Evolutionary conservation across 2,329 filamentous ascomycete genomes (phyloP).

Genomic region (Tolypocladium pustulatum): DNA sequence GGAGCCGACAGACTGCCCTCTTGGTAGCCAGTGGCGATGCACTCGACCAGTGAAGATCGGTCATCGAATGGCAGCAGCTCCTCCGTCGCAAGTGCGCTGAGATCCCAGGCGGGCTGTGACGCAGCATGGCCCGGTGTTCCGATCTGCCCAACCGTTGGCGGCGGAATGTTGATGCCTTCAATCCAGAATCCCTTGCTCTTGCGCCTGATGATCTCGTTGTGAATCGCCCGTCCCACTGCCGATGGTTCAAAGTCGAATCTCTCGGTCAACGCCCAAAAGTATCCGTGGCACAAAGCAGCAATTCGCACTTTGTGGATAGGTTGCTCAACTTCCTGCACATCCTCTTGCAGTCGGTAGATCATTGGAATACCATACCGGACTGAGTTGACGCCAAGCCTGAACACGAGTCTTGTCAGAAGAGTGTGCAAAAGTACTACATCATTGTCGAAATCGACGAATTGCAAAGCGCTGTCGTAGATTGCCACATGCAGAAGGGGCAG

Average conservation of each 20-base stretch:
- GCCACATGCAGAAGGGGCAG: constrained; percentile 74
- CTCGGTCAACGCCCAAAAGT: constrained; percentile 71
- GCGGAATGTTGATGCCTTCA: constrained; percentile 60
- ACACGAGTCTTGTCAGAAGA: constrained; percentile 62
- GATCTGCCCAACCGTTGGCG: constrained; percentile 52
- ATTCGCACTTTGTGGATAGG: constrained; percentile 66
- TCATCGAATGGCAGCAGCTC: constrained; percentile 67
- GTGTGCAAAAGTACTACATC: constrained; percentile 71
- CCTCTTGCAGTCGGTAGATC: constrained; percentile 80
- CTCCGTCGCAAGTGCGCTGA: constrained; percentile 48
- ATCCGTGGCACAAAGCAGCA: constrained; percentile 78
- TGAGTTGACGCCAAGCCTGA: constrained; percentile 73
- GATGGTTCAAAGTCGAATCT: constrained; percentile 68
- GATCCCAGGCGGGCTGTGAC: constrained; percentile 34
- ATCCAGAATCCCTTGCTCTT: constrained; percentile 72
- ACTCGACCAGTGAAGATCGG: constrained; percentile 59
- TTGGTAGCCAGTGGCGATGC: constrained; percentile 63
- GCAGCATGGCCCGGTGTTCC: constrained; percentile 37
- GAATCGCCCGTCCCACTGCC: constrained; percentile 57
- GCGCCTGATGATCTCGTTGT: constrained; percentile 65
- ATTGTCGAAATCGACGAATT: constrained; percentile 59
- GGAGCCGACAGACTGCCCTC: constrained; percentile 52
- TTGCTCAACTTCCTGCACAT: constrained; percentile 57
- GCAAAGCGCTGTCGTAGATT: constrained; percentile 79
- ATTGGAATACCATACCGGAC: constrained; percentile 72